phyloP scores from a whole-genome alignment of 176 grass and related monocot species.

The Dactylis glomerata region DNA sequence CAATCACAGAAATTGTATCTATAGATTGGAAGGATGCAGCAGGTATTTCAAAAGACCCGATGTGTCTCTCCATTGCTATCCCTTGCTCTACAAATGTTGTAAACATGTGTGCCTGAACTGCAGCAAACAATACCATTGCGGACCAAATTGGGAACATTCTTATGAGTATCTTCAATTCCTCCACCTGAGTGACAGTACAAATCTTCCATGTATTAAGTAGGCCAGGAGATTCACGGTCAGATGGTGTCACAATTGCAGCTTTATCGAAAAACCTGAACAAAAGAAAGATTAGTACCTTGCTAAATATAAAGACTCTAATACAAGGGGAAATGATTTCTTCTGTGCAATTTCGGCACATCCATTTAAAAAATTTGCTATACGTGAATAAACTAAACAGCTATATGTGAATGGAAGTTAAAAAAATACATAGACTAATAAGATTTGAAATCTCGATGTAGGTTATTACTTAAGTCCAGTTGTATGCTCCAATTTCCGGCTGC shows the following conservation, averaged over 20 bases:
- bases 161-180: conserved; percentile 62
- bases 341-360: neutral
- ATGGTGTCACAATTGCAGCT: conserved; percentile 43
- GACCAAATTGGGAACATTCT: conserved; percentile 60
- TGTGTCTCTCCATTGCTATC: conserved; percentile 38
- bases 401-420: neutral
- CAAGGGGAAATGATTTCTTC: neutral
- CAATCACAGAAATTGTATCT: conserved; percentile 37
- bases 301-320: neutral
- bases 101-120: conserved; percentile 51
- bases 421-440: neutral
- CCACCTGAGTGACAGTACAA: conserved; percentile 65
- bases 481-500: conserved; percentile 47
- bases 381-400: neutral
- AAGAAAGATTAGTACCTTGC: conserved; percentile 1
- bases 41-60: conserved; percentile 48
- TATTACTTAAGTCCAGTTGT: conserved; percentile 48
- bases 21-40: conserved; percentile 55
- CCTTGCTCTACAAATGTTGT: conserved; percentile 56
- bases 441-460: neutral
- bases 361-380: conserved; percentile 4
- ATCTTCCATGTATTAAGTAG: conserved; percentile 32
- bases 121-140: conserved; percentile 35
- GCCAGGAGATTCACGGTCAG: conserved; percentile 33
- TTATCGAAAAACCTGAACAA: conserved; percentile 59